Percentiles rank a stretch among this genome's conserved stretches.
Conservation (phyloP, 2,329 filamentous ascomycete species). For the Penicillium thymicola region DNA sequence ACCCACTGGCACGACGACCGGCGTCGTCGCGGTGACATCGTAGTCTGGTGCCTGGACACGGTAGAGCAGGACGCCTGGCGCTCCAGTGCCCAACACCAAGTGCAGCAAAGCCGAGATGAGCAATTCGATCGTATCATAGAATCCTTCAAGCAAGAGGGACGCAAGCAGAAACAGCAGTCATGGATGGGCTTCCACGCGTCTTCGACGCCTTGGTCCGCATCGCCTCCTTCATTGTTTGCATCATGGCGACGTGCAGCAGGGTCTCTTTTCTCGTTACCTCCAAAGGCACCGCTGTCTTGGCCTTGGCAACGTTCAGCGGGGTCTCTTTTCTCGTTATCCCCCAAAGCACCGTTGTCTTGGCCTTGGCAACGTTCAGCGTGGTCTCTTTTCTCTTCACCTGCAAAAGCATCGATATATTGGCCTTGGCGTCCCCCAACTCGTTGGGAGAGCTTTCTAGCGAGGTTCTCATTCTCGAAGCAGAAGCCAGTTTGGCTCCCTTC, state of each 20-base stretch:
- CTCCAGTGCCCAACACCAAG: constrained; percentile 23
- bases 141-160: constrained; percentile 27
- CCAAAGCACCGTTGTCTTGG: background rate
- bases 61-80: constrained; percentile 37
- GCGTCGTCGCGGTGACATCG: constrained; percentile 59
- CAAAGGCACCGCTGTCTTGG: background rate
- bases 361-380: constrained; percentile 6
- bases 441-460: constrained; percentile 3
- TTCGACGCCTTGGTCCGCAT: background rate
- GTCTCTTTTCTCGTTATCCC: constrained; percentile 14
- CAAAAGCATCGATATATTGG: constrained; percentile 9
- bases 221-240: constrained; percentile 10
- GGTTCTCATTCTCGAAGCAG: background rate
- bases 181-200: constrained; percentile 12
- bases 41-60: constrained; percentile 56
- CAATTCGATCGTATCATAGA: constrained; percentile 39
- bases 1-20: constrained; percentile 62
- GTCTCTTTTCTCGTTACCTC: constrained; percentile 13
- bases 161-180: constrained; percentile 9
- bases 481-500: constrained; percentile 10
- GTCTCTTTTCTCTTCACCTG: constrained; percentile 12
- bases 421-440: constrained; percentile 14
- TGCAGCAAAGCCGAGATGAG: constrained; percentile 25
- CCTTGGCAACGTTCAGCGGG: constrained; percentile 6
- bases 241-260: constrained; percentile 17